phyloP scores from a whole-genome alignment of 2,329 filamentous ascomycete genomes.

The Penicillium corylophilum region DNA sequence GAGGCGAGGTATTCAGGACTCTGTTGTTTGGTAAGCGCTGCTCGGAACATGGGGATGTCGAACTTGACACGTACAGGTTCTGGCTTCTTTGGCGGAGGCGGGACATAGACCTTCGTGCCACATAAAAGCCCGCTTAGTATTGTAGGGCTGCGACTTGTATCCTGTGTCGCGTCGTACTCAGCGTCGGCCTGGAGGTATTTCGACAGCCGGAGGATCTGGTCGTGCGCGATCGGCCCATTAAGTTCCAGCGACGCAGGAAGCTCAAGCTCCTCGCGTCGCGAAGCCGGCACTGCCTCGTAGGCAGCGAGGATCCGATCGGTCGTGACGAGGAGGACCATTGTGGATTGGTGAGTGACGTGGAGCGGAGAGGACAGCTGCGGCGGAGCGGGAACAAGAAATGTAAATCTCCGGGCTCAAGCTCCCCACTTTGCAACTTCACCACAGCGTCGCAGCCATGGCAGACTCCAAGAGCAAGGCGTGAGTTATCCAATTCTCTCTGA shows the following conservation, averaged over 20 bases:
- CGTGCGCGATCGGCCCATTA: slow-evolving; percentile 43
- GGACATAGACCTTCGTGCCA: slow-evolving; percentile 69
- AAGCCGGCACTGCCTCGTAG: slow-evolving; percentile 35
- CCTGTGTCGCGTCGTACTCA: slow-evolving; percentile 9
- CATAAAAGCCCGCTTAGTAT: slow-evolving; percentile 69
- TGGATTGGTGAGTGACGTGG: neutral
- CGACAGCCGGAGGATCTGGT: slow-evolving; percentile 40
- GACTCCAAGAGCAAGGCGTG: slow-evolving; percentile 32
- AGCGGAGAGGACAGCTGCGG: slow-evolving; percentile 7
- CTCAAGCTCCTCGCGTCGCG: slow-evolving; percentile 33
- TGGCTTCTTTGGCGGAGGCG: slow-evolving; percentile 77
- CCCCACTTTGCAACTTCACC: slow-evolving; percentile 23
- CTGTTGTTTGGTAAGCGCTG: no score
- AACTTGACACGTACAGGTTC: slow-evolving; percentile 61
- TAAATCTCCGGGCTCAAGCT: slow-evolving; percentile 23
- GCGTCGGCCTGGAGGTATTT: slow-evolving; percentile 25
- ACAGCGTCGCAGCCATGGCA: slow-evolving; percentile 28
- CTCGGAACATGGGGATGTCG: neutral
- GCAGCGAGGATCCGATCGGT: slow-evolving; percentile 42
- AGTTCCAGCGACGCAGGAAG: slow-evolving; percentile 31
- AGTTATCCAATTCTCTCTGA: slow-evolving; percentile 7
- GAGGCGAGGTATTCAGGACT: slow-evolving; percentile 81
- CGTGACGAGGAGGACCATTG: slow-evolving; percentile 45
- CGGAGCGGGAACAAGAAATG: slow-evolving; percentile 23
- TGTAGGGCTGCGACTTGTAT: slow-evolving; percentile 13